Evolutionary conservation across 1,284 basidiomycete species (phyloP), one percentile per base, ranked within the genome.

Genomic region (Pseudozyma sp.): DNA sequence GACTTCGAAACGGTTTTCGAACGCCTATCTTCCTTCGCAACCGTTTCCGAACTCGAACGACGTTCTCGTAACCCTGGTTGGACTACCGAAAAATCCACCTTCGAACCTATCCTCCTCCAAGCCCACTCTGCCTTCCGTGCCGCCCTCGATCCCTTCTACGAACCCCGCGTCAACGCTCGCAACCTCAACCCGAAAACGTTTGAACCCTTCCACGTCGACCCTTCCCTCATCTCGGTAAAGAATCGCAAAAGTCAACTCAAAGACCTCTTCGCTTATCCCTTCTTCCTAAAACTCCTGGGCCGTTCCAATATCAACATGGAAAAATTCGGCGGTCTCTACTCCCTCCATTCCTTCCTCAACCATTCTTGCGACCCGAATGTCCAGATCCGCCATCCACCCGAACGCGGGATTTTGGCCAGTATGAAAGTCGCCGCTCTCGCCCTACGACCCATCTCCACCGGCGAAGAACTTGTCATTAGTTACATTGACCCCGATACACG

Each of bases 271-370:
- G 88, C 88, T 19, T 92, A 91, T 77, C 89, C 92, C 16, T 89
- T 88, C 1, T 94, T 93, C 84, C 86, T 93, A 38, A 87, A 88
- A 44, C 88, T 90, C 0, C 85, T 95, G n/a, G 93, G 93, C 0
- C 88, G 91, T 49, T 92, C 93, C 89, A 93, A 90, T 76, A 88
- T 95, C 57, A 95, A 95, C 83, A 87, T 93, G 64, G 94, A 95
- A 85, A 90, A 91, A 3, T 92, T 93, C 69, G 94, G 94, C 5
- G 94, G 93, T 1, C 87, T 95, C 11, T 95, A 95, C 85, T 88
- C 89, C 8, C 88, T 96, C 10, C 93, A 96, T 85, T 92, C 92
- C 1, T 93, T 95, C 81, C 84, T 95, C 43, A 95, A 95, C 85
- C 94, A 95, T 84, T 89, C 88, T 14, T 96, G 93, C 85, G 83